Base-by-base conservation (phyloP, 192 early-diverging fungal genomes). In the Rhizophagus prolifer region DNA sequence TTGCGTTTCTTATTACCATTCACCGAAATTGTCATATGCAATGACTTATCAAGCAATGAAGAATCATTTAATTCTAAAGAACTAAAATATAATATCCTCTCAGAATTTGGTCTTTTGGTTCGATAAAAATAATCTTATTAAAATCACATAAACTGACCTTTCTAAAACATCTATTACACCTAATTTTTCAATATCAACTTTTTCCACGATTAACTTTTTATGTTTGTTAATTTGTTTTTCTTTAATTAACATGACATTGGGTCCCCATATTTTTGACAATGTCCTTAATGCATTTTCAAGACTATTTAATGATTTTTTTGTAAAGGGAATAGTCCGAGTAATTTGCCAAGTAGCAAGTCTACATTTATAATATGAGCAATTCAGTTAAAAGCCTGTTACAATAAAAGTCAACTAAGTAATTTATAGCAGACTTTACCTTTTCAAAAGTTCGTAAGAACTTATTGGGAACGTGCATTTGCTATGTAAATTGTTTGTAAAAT, bases 191-290 rank as follows among this genome's bases (percentile, higher is more conserved):
- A 72, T 44, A 61, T 78, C 71, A 30, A 78, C 19, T 62, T 60
- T 58, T 50, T 59, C 62, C 31, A 78, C n/a, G 3, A 74, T 12
- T 23, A 78, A 28, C n/a, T 31, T 78, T n/a, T 61, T 78, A 30
- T 21, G 16, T 26, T 28, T 26, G 28, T 47, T 25, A 41, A 34
- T 58, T 58, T 63, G 69, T 26, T 62, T 62, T 16, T 74, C 72
- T 78, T 78, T 69, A 19, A 78, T 19, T 44, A 34, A 50, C 19
- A 78, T 38, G 13, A 58, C 44, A 31, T 78, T 78, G 9, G 77
- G 77, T 25, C 77, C 77, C 77, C 77, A 78, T 16, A 25, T 78
- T 21, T 78, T 61, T 50, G 71, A 30, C 10, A 78, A 28, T 28
- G 36, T 36, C 19, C 34, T 74, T 36, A 78, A 34, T 28, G 77